These are phyloP conservation scores for Tulasnella sp. DNA, from an alignment of 768 basidiomycete genomes.

Conservation along the genomic window DNA sequence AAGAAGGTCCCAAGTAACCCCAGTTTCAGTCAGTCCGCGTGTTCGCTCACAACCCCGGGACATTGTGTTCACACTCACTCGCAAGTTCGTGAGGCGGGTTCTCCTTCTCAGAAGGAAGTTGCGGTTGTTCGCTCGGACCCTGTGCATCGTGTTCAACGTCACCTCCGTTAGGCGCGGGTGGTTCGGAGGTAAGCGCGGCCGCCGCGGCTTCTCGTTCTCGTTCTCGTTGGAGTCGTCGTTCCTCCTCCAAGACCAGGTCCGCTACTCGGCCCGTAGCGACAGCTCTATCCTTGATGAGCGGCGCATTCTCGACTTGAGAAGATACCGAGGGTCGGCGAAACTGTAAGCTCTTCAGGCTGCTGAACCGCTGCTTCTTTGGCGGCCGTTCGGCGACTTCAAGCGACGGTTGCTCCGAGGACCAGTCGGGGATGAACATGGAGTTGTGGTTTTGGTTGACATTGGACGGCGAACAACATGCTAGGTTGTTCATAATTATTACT, in stretches of 20 bases:
- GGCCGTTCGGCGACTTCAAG: neutral
- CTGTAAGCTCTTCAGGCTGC: conserved; percentile 5
- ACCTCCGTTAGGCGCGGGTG: neutral
- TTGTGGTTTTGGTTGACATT: conserved; percentile 18
- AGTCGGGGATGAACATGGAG: conserved; percentile 10
- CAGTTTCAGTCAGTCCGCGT: neutral
- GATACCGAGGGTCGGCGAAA: conserved; percentile 11
- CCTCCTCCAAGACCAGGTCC: neutral
- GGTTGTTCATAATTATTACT: conserved; percentile 3
- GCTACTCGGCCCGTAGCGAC: conserved; percentile 1
- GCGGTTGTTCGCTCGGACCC: conserved; percentile 7
- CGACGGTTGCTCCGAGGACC: conserved; percentile 1
- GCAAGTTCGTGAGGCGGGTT: neutral
- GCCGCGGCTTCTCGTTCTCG: conserved; percentile 7
- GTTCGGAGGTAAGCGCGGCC: conserved; percentile 3
- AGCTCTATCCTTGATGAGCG: neutral
- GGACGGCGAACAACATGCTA: neutral
- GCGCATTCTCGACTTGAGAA: neutral
- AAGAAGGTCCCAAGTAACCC: neutral
- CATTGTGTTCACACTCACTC: neutral
- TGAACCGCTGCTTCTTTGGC: conserved; percentile 11
- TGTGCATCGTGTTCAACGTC: conserved; percentile 9
- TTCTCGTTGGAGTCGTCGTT: conserved; percentile 3
- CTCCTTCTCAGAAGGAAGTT: conserved; percentile 8
- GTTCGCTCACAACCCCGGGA: neutral